These are phyloP conservation scores for Arctostaphylos glauca DNA, from an alignment of 148 eudicot genomes.

Conservation along the genomic window DNA sequence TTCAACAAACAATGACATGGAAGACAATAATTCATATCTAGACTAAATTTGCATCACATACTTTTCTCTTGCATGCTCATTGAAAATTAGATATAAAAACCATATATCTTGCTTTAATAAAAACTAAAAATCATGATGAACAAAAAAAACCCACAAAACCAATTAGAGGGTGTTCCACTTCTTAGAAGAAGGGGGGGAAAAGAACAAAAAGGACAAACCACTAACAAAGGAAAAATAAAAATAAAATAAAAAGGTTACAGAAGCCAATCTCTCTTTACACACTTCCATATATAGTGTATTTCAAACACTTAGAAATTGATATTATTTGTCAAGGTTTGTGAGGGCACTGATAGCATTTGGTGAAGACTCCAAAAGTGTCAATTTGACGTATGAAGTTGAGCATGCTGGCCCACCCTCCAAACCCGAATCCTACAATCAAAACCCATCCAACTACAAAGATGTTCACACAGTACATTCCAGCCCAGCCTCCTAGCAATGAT, in stretches of 20 bases:
- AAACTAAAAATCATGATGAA: constrained; percentile 6
- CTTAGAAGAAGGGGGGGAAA: not conserved
- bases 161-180: constrained; percentile 10
- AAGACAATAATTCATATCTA: not conserved
- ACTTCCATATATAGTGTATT: constrained; percentile 35
- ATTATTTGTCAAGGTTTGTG: constrained; percentile 36
- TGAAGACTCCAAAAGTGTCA: constrained; percentile 72
- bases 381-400: constrained; percentile 67
- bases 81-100: not conserved
- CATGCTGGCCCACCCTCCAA: constrained; percentile 95
- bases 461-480: constrained; percentile 58
- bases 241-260: not conserved
- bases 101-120: not conserved
- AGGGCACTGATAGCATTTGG: constrained; percentile 89
- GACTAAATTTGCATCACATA: not conserved
- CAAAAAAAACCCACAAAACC: constrained; percentile 2
- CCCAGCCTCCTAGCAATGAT: constrained; percentile 67
- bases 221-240: constrained; percentile 11
- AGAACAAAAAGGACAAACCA: constrained; percentile 7
- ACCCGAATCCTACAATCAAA: constrained; percentile 72
- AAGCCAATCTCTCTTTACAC: constrained; percentile 40
- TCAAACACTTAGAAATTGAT: not conserved
- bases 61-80: not conserved
- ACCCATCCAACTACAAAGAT: constrained; percentile 79
- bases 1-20: not conserved